Percentiles rank a stretch among this genome's conserved stretches.
Evolutionary conservation across 2,329 filamentous ascomycete species (phyloP).

Genomic region (Neonectria ditissima): DNA sequence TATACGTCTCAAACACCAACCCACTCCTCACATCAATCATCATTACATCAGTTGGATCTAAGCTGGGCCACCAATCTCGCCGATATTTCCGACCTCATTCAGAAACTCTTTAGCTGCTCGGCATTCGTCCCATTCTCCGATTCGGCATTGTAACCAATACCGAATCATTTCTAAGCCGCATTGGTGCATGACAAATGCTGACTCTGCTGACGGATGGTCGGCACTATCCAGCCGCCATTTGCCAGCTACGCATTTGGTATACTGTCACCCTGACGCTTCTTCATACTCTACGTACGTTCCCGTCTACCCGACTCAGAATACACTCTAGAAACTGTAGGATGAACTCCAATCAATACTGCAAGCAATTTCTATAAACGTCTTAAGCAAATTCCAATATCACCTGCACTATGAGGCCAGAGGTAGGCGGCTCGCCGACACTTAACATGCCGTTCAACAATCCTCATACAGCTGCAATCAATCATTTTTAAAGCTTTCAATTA

Average conservation of each 20-base stretch:
- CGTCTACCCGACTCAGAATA: background rate
- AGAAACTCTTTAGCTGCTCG: slow-evolving; percentile 17
- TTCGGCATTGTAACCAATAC: slow-evolving; percentile 10
- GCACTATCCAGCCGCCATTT: slow-evolving; percentile 21
- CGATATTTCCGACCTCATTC: slow-evolving; percentile 8
- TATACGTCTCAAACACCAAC: slow-evolving; percentile 1
- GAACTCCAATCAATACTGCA: no score
- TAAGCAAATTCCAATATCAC: background rate
- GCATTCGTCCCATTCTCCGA: slow-evolving; percentile 1
- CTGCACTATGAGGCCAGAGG: background rate
- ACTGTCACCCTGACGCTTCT: background rate
- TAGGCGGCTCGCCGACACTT: background rate
- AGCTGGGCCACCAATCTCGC: slow-evolving; percentile 2
- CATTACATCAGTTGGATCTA: slow-evolving; percentile 13
- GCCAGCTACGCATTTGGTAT: background rate
- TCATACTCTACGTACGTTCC: background rate
- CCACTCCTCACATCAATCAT: slow-evolving; percentile 1
- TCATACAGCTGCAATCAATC: background rate
- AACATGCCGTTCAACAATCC: background rate
- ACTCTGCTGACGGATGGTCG: slow-evolving; percentile 38
- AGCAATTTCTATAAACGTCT: background rate
- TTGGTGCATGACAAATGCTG: slow-evolving; percentile 28
- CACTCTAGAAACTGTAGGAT: no score
- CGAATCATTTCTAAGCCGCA: slow-evolving; percentile 13
- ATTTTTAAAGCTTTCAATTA: slow-evolving; percentile 42